A percentile compares a stretch with the other conserved stretches of the same genome.
Evolutionary conservation across 1,284 basidiomycete genomes (phyloP).

Genomic region (Retiboletus flavoniger): DNA sequence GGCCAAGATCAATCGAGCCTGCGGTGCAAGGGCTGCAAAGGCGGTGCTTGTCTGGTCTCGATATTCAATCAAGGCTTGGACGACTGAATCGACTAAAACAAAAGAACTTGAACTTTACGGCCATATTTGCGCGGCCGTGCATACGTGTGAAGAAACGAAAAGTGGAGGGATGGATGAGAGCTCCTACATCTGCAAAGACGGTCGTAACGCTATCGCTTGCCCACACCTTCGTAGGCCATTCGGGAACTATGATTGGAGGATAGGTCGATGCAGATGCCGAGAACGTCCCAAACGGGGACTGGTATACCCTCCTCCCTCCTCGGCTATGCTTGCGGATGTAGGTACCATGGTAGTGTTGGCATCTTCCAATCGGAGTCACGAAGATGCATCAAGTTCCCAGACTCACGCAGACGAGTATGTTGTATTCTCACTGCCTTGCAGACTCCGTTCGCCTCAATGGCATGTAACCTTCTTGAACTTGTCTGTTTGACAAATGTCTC

Average conservation of each 20-base stretch:
- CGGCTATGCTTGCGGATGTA: no score
- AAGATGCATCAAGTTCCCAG: background rate
- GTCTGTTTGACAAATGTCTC: background rate
- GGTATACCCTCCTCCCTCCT: no score
- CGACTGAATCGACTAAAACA: no score
- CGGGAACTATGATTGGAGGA: no score
- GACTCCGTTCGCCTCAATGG: background rate
- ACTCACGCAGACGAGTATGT: background rate
- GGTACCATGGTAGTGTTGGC: background rate
- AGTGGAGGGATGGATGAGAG: background rate
- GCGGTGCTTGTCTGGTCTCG: background rate
- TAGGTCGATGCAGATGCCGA: no score
- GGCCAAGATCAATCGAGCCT: background rate
- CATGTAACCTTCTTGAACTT: background rate
- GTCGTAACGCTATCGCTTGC: no score
- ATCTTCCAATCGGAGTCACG: background rate
- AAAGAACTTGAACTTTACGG: background rate
- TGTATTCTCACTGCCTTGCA: background rate
- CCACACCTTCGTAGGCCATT: no score
- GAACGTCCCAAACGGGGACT: no score
- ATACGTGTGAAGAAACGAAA: slow-evolving; percentile 1
- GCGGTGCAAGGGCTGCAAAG: background rate
- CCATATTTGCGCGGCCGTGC: slow-evolving; percentile 1
- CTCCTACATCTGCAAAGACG: no score
- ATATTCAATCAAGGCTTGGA: background rate